Conservation (phyloP, 805 yeast species). For the Saccharomycopsis olivae region DNA sequence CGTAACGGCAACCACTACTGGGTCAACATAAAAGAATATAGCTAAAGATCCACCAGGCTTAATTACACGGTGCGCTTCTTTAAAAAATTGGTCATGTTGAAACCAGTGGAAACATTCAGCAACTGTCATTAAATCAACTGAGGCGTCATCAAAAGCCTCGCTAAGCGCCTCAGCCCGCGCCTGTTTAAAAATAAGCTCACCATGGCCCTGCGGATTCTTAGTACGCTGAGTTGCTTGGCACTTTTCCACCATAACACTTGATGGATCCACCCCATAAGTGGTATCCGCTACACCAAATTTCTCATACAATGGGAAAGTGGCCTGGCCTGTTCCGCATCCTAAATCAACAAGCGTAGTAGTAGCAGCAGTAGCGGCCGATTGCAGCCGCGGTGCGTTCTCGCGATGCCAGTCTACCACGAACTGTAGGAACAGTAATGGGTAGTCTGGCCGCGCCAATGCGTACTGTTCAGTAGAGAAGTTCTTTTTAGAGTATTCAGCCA, state of each 20-base stretch:
- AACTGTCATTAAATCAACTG: constrained; percentile 60
- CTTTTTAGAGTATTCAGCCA: constrained; percentile 2
- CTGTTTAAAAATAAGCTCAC: neutral
- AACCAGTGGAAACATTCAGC: constrained; percentile 90
- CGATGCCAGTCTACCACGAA: constrained; percentile 26
- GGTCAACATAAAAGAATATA: constrained; percentile 74
- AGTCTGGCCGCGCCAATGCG: constrained; percentile 52
- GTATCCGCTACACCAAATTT: constrained; percentile 26
- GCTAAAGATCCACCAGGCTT: constrained; percentile 59
- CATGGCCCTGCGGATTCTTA: neutral
- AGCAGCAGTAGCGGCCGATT: no score
- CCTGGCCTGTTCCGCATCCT: constrained; percentile 79
- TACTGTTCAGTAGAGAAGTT: constrained; percentile 26
- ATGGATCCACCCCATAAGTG: constrained; percentile 55
- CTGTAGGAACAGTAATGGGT: constrained; percentile 42
- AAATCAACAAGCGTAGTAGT: constrained; percentile 44
- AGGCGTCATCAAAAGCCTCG: constrained; percentile 23
- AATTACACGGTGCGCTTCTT: constrained; percentile 38
- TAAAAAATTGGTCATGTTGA: constrained; percentile 42
- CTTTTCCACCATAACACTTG: constrained; percentile 42
- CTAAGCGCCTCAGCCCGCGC: constrained; percentile 22
- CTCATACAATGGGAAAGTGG: constrained; percentile 39
- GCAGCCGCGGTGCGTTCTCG: constrained; percentile 24
- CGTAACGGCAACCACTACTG: constrained; percentile 35
- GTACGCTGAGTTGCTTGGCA: constrained; percentile 4